A percentile compares a stretch with the other conserved stretches of the same genome.
phyloP scores from a whole-genome alignment of 176 grass and related monocot genomes.

The Phoenix dactylifera region DNA sequence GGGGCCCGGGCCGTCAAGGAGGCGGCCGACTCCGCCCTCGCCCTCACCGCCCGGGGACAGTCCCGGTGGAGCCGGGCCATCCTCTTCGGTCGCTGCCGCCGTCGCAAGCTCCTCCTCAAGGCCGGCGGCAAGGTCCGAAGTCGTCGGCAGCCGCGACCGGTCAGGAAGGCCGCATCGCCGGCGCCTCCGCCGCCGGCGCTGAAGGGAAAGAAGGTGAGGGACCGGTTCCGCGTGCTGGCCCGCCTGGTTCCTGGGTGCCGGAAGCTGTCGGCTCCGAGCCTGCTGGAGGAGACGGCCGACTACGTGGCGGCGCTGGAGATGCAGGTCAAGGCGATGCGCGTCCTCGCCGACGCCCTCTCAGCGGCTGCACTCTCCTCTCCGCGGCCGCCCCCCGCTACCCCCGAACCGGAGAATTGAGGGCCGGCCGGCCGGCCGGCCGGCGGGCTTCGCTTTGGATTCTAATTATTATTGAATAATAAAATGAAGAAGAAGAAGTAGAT shows the following conservation, averaged over 20 bases:
- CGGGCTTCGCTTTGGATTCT: too few species aligned
- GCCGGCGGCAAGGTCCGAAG: slow-evolving; percentile 50
- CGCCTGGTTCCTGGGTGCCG: slow-evolving; percentile 81
- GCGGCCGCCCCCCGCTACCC: too few species aligned
- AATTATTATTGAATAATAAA: too few species aligned
- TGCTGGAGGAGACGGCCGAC: slow-evolving; percentile 88
- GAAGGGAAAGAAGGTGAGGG: slow-evolving; percentile 52
- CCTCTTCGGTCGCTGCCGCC: slow-evolving; percentile 45
- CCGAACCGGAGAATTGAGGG: too few species aligned
- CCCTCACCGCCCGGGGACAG: slow-evolving; percentile 69
- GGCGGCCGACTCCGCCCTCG: slow-evolving; percentile 77
- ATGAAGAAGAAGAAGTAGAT: too few species aligned
- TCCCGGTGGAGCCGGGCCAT: slow-evolving; percentile 96
- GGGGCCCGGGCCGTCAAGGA: slow-evolving; percentile 52
- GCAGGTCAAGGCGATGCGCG: slow-evolving; percentile 87
- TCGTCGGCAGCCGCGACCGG: slow-evolving; percentile 18
- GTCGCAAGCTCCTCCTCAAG: slow-evolving; percentile 51
- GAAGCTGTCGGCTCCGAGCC: slow-evolving; percentile 56
- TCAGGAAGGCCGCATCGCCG: not conserved
- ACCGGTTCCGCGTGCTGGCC: slow-evolving; percentile 70
- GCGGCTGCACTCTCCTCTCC: slow-evolving; percentile 31
- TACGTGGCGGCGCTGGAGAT: slow-evolving; percentile 93
- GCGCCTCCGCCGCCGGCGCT: not conserved
- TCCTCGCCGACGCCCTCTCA: slow-evolving; percentile 63
- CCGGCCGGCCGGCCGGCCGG: too few species aligned